Conservation (phyloP, 768 basidiomycete genomes). For the Lactarius vividus region DNA sequence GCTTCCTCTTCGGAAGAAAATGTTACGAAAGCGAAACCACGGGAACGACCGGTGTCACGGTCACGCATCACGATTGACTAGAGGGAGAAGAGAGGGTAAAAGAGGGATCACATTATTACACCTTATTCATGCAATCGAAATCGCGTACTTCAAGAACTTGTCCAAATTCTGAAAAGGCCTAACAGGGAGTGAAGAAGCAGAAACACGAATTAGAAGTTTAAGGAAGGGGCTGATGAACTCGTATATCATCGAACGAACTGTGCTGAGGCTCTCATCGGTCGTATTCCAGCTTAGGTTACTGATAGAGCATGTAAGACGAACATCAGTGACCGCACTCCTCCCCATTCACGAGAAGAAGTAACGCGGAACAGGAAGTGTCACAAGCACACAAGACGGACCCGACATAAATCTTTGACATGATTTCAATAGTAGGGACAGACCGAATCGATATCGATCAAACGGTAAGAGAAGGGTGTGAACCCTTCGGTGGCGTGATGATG, state of each 20-base stretch:
- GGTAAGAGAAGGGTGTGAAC: constrained; percentile 24
- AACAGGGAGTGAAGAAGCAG: constrained; percentile 38
- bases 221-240: constrained; percentile 29
- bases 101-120: constrained; percentile 26
- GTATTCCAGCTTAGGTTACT: constrained; percentile 96
- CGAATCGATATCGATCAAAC: constrained; percentile 34
- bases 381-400: constrained; percentile 77
- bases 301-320: constrained; percentile 38
- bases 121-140: constrained; percentile 32
- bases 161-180: constrained; percentile 85
- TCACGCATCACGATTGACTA: constrained; percentile 98
- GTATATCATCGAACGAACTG: constrained; percentile 69
- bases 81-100: constrained; percentile 28
- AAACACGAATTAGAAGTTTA: constrained; percentile 39
- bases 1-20: constrained; percentile 63
- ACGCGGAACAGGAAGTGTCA: constrained; percentile 37
- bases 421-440: constrained; percentile 10
- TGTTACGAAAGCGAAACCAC: constrained; percentile 96
- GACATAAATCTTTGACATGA: constrained; percentile 87
- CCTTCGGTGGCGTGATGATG: constrained; percentile 3
- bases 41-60: constrained; percentile 93
- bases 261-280: constrained; percentile 84
- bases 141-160: constrained; percentile 87
- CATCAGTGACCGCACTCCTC: constrained; percentile 45
- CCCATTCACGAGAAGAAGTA: constrained; percentile 44